A percentile compares a stretch with the other conserved stretches of the same genome.
These are phyloP conservation scores for Podila minutissima DNA, from an alignment of 192 early-diverging fungal genomes.

Conservation along the genomic window DNA sequence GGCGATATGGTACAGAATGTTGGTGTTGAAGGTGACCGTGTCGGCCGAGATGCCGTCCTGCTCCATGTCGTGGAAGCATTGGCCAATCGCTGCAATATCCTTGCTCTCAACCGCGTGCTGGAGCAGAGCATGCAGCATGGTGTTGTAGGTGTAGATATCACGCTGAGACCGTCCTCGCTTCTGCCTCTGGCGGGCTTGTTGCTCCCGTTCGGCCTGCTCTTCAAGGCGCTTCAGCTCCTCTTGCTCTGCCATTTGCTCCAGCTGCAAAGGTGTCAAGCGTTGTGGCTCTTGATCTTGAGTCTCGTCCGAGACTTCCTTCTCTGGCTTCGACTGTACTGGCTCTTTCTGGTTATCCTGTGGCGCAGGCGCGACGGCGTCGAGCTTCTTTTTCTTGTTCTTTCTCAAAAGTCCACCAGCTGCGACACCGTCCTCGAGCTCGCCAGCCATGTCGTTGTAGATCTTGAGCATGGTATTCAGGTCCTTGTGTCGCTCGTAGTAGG, in stretches of 20 bases:
- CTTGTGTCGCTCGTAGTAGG: slow-evolving; percentile 34
- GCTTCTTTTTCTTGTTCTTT: neutral
- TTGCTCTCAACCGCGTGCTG: slow-evolving; percentile 42
- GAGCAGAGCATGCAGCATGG: slow-evolving; percentile 41
- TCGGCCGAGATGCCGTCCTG: slow-evolving; percentile 32
- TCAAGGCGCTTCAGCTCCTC: neutral
- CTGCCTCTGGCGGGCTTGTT: neutral
- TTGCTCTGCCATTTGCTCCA: neutral
- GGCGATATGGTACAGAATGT: slow-evolving; percentile 44
- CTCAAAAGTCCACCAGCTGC: neutral
- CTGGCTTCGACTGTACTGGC: neutral
- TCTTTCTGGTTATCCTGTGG: neutral
- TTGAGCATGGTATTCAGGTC: slow-evolving; percentile 27
- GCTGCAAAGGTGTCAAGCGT: neutral
- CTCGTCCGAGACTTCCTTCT: neutral
- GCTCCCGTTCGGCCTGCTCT: neutral
- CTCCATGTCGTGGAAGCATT: slow-evolving; percentile 50
- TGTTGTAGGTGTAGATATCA: slow-evolving; percentile 49
- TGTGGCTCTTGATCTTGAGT: neutral
- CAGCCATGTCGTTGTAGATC: slow-evolving; percentile 42
- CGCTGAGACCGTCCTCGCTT: neutral
- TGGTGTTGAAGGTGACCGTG: slow-evolving; percentile 51
- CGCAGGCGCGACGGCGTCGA: neutral
- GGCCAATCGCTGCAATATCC: slow-evolving; percentile 38
- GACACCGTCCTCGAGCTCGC: neutral